These are phyloP conservation scores for Apiospora saccharicola DNA, from an alignment of 2,329 filamentous ascomycete species.

Conservation along the genomic window DNA sequence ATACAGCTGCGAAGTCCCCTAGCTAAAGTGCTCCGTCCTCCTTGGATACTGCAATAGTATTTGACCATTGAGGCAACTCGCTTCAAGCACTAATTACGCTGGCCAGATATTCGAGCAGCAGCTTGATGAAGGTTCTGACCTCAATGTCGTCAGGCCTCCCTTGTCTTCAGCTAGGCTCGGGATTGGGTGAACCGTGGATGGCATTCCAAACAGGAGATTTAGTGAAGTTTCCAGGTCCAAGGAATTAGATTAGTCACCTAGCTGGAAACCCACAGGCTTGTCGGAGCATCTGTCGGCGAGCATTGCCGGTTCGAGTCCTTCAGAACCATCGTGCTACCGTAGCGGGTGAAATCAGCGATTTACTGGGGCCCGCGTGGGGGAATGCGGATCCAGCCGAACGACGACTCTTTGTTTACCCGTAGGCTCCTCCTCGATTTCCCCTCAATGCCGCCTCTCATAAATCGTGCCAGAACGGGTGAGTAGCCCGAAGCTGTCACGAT, in stretches of 20 bases:
- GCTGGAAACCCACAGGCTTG: background rate
- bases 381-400: background rate
- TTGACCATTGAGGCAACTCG: background rate
- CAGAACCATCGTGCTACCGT: background rate
- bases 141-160: too few relatives aligned
- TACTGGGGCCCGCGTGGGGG: background rate
- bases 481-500: background rate
- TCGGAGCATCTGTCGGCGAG: conserved; percentile 13
- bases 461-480: background rate
- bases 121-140: background rate
- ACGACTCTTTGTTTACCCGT: background rate
- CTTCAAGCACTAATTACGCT: background rate
- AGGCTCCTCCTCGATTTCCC: background rate
- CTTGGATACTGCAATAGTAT: too few relatives aligned
- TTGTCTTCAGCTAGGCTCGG: background rate
- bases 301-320: background rate
- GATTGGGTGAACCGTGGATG: background rate
- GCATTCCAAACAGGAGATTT: background rate
- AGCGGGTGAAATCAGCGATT: background rate
- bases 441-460: background rate
- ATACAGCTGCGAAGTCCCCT: background rate
- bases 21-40: too few relatives aligned
- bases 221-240: background rate
- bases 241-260: background rate
- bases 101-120: background rate